Evolutionary conservation across 2,329 filamentous ascomycete genomes (phyloP).

Genomic region (Xylariaceae sp.): DNA sequence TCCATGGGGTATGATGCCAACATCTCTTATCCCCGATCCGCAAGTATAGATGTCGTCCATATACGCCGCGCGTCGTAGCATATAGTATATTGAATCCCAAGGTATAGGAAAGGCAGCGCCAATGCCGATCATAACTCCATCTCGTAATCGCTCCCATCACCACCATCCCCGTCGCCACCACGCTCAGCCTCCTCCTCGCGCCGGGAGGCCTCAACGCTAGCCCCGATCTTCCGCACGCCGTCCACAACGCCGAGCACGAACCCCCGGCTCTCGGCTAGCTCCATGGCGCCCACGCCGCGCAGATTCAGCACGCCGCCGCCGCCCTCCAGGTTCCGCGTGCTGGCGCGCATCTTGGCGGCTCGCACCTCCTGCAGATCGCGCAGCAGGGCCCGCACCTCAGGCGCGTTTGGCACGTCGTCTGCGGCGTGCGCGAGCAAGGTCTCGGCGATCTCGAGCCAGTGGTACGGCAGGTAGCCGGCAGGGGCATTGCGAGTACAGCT

Average conservation of each 20-base stretch:
- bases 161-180: constrained; percentile 45
- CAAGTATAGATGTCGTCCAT: no score
- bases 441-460: constrained; percentile 91
- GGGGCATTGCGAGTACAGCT: constrained; percentile 68
- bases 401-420: constrained; percentile 73
- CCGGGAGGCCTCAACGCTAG: constrained; percentile 71
- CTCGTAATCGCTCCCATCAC: constrained; percentile 59
- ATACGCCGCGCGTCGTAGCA: not conserved
- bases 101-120: constrained; percentile 1
- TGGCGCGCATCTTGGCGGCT: constrained; percentile 80
- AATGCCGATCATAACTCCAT: constrained; percentile 32
- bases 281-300: constrained; percentile 83
- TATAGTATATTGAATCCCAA: not conserved
- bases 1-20: no score
- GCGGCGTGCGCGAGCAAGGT: constrained; percentile 78
- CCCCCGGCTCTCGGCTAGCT: constrained; percentile 78
- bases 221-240: constrained; percentile 77
- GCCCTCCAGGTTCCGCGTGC: constrained; percentile 66
- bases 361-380: constrained; percentile 82
- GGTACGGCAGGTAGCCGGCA: constrained; percentile 74
- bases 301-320: constrained; percentile 66
- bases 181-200: constrained; percentile 71
- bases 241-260: constrained; percentile 86
- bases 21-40: no score
- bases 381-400: constrained; percentile 69